phyloP scores from a whole-genome alignment of 257 asterid genomes.

The Ocimum tenuiflorum region DNA sequence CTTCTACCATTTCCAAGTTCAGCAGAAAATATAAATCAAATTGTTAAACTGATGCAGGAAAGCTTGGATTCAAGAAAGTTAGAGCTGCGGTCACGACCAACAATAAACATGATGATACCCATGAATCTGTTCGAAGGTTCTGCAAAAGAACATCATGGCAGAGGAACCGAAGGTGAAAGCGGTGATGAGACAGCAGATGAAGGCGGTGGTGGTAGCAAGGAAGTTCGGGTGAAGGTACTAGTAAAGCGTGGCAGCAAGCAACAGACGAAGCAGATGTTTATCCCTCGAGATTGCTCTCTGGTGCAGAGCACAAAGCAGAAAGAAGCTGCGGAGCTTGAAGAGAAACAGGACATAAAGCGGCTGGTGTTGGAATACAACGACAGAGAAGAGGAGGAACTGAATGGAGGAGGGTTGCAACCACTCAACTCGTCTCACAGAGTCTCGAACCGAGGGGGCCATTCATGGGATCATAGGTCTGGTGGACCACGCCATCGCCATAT shows the following conservation, averaged over 20 bases:
- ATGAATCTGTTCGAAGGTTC: constrained; percentile 85
- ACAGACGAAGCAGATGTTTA: constrained; percentile 79
- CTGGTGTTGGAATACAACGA: constrained; percentile 88
- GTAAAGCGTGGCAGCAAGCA: constrained; percentile 96
- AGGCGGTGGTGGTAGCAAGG: constrained; percentile 61
- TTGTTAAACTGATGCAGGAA: constrained; percentile 51
- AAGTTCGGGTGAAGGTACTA: constrained; percentile 80
- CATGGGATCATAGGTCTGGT: constrained; percentile 57
- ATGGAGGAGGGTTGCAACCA: constrained; percentile 66
- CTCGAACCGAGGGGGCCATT: constrained; percentile 45
- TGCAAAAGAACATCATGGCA: constrained; percentile 61
- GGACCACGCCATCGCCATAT: constrained; percentile 67
- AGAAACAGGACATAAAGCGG: constrained; percentile 90
- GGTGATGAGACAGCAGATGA: constrained; percentile 83
- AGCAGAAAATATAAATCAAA: too few relatives aligned
- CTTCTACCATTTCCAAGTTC: too few relatives aligned
- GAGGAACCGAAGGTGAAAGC: constrained; percentile 70
- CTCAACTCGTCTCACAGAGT: constrained; percentile 53
- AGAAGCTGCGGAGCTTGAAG: constrained; percentile 99
- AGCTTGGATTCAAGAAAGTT: constrained; percentile 95
- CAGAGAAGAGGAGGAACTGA: constrained; percentile 92
- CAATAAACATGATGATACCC: constrained; percentile 86
- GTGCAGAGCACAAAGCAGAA: constrained; percentile 93
- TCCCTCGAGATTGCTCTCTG: constrained; percentile 85
- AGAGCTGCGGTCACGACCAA: constrained; percentile 82